phyloP scores from a whole-genome alignment of 306 rosid genomes.

The Trifolium dubium region DNA sequence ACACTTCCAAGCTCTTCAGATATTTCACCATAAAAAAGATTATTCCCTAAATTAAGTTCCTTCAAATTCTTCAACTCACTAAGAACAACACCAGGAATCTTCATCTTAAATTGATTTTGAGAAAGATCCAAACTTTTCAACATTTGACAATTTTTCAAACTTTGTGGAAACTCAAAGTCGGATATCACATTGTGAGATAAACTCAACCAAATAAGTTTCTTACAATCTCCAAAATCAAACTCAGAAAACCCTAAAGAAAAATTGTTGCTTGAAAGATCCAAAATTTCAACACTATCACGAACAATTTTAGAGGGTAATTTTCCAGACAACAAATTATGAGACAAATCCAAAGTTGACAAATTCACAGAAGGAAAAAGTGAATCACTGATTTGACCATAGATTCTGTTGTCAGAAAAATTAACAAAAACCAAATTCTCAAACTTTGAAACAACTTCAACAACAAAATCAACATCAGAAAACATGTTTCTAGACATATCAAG shows the following conservation, averaged over 20 bases:
- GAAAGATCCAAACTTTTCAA: constrained; percentile 66
- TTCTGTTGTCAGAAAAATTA: constrained; percentile 59
- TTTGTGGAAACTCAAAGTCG: constrained; percentile 47
- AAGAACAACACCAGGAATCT: constrained; percentile 56
- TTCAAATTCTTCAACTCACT: constrained; percentile 53
- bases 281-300: constrained; percentile 45
- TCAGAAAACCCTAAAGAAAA: constrained; percentile 50
- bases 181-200: constrained; percentile 54
- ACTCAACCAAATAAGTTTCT: constrained; percentile 49
- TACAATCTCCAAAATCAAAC: constrained; percentile 53
- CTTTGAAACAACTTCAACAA: constrained; percentile 34
- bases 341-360: constrained; percentile 55
- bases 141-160: constrained; percentile 48
- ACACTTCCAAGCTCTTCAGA: constrained; percentile 55
- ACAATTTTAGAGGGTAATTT: constrained; percentile 48
- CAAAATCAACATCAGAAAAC: constrained; percentile 45
- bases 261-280: constrained; percentile 70
- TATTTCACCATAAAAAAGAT: constrained; percentile 57
- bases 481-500: constrained; percentile 63
- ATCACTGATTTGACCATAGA: constrained; percentile 49
- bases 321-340: constrained; percentile 56
- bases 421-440: constrained; percentile 49
- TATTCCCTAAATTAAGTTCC: constrained; percentile 53
- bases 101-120: constrained; percentile 44
- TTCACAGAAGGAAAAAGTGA: constrained; percentile 39